These are phyloP conservation scores for Komagataella phaffii DNA, from an alignment of 805 yeast genomes.

Conservation along the genomic window DNA sequence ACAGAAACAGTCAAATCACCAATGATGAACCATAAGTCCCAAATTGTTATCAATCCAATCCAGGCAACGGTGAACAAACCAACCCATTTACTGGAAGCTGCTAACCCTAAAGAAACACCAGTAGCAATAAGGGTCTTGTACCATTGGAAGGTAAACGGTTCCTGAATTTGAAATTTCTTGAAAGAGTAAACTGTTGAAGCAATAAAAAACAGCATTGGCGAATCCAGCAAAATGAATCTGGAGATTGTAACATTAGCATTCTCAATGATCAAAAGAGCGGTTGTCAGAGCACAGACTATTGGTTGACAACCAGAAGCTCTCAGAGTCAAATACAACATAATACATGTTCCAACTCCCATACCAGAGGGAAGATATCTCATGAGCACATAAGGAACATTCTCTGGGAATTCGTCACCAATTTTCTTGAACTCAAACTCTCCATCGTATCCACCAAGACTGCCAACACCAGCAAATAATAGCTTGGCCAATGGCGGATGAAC, in stretches of 20 bases:
- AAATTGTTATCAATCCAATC: conserved; percentile 35
- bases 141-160: conserved; percentile 40
- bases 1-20: conserved; percentile 49
- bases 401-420: conserved; percentile 55
- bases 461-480: conserved; percentile 64
- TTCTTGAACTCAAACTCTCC: conserved; percentile 57
- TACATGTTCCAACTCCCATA: conserved; percentile 54
- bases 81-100: conserved; percentile 53
- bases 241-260: conserved; percentile 52
- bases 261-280: conserved; percentile 45
- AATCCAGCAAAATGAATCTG: conserved; percentile 33
- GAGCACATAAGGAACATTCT: conserved; percentile 42
- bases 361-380: conserved; percentile 64
- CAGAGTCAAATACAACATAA: conserved; percentile 54
- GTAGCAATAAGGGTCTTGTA: conserved; percentile 29
- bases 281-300: conserved; percentile 44
- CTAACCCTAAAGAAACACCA: conserved; percentile 37
- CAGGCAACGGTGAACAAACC: conserved; percentile 60
- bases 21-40: conserved; percentile 50
- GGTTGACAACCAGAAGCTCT: conserved; percentile 63
- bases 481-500: conserved; percentile 74
- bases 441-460: conserved; percentile 50
- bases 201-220: conserved; percentile 30
- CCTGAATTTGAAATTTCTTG: conserved; percentile 28
- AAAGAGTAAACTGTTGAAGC: conserved; percentile 36